These are phyloP conservation scores for Solanum paucissectum DNA, from an alignment of 257 asterid species.

Conservation along the genomic window DNA sequence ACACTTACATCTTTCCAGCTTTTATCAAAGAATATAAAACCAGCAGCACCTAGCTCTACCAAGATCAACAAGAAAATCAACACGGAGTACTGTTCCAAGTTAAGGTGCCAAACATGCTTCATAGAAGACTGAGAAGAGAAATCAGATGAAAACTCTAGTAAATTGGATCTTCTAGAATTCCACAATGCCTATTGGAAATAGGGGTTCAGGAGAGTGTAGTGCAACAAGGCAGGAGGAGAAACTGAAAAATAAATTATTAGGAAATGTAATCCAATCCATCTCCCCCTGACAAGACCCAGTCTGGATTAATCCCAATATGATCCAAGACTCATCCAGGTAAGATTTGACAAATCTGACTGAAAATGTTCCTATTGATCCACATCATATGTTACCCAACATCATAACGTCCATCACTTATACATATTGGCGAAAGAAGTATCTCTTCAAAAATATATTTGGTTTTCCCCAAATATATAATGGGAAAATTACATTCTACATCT, in stretches of 20 bases:
- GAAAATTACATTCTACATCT: not conserved
- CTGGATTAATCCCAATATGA: not conserved
- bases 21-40: constrained; percentile 82
- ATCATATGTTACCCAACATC: not conserved
- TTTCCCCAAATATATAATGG: not conserved
- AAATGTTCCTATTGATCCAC: not conserved
- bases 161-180: not conserved
- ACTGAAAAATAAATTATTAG: not conserved
- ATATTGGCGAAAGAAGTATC: not conserved
- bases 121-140: not conserved
- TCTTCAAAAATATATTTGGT: not conserved
- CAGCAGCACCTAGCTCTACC: constrained; percentile 75
- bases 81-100: constrained; percentile 53
- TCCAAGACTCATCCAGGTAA: not conserved
- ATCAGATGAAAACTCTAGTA: not conserved
- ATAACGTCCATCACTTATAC: not conserved
- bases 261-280: not conserved
- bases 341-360: not conserved
- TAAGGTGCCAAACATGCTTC: constrained; percentile 49
- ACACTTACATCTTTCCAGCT: constrained; percentile 79
- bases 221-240: not conserved
- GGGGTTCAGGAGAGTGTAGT: not conserved
- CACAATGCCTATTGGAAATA: not conserved
- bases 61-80: constrained; percentile 72
- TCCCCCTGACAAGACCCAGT: not conserved